Base-by-base conservation (phyloP, 352 stramenopile species). In the Phytophthora pisi region DNA sequence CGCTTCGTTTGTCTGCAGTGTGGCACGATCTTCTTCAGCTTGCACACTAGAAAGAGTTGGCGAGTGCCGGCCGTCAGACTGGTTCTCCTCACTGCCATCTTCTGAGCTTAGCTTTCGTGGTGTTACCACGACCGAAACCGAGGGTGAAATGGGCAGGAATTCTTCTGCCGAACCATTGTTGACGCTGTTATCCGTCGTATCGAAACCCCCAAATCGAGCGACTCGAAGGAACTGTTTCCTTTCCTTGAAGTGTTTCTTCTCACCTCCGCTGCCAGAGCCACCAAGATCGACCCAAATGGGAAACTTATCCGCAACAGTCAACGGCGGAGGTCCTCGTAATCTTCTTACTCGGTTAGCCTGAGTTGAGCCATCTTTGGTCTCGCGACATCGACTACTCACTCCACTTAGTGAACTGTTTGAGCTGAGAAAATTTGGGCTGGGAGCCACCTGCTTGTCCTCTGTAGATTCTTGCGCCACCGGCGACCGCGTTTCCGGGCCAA, bases 181-280 rank as follows among this genome's bases (percentile, higher is more conserved):
- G 18, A 49, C 20, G 5, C 18, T 51, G 15, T 24, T 11, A 18
- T 26, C 9, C 23, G 20, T 34, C 13, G 36, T n/a, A 31, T 56
- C 26, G 9, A 15, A 8, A 31, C 13, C 24, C 13, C 40, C 53
- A 49, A 80, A 84, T 16, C 60, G 62, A 15, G 57, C 64, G 2
- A 86, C 65, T 60, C 80, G 75, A 2, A 84, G 50, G 47, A 72
- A 86, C 13, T 54, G 64, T 42, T 72, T 83, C 10, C 36, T 60
- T 23, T 59, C 34, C 15, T 70, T 69, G 31, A 49, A 60, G 10
- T 43, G 43, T 43, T 30, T 40, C 9, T 38, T 47, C 7, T 23
- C n/a, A 9, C 55, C 46, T 16, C 28, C 8, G 24, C 23, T 61
- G 38, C 15, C 34, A 24, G 18, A 52, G 7, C 46, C 9, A n/a